phyloP scores from a whole-genome alignment of 768 basidiomycete genomes.

The Tylopilus sp. region DNA sequence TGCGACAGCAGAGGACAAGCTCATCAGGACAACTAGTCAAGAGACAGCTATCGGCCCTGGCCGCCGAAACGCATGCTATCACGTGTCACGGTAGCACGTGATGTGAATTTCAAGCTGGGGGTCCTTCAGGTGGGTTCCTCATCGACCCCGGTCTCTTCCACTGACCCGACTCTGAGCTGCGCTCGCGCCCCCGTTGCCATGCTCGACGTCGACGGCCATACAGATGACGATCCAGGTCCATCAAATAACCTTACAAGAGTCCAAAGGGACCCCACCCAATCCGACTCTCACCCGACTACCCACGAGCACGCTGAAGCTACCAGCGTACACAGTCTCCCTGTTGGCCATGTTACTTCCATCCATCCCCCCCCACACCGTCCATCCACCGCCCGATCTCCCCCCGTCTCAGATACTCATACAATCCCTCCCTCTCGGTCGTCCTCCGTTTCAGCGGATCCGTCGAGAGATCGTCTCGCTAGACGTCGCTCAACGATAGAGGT shows the following conservation, averaged over 20 bases:
- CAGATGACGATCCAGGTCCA: constrained; percentile 1
- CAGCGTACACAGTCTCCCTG: constrained; percentile 61
- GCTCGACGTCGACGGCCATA: neutral
- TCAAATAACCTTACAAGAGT: neutral
- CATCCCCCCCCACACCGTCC: constrained; percentile 32
- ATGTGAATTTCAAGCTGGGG: constrained; percentile 10
- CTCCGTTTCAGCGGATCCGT: constrained; percentile 14
- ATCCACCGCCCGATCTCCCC: constrained; percentile 31
- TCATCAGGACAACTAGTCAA: neutral
- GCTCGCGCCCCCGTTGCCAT: neutral
- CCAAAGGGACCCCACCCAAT: constrained; percentile 25
- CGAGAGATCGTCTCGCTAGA: constrained; percentile 39
- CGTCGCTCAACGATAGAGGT: constrained; percentile 63
- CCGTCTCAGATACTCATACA: constrained; percentile 1
- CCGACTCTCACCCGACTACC: constrained; percentile 31
- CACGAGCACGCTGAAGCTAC: constrained; percentile 44
- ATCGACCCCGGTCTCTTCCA: constrained; percentile 3
- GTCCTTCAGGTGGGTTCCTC: neutral
- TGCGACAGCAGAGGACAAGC: constrained; percentile 13
- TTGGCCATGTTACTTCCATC: constrained; percentile 46
- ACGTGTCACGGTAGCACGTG: constrained; percentile 6
- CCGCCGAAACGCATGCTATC: neutral
- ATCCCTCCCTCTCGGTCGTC: constrained; percentile 5
- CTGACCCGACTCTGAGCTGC: neutral
- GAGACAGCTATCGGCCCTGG: neutral